Conservation (phyloP, 345 rosid genomes). For the Murraya paniculata region DNA sequence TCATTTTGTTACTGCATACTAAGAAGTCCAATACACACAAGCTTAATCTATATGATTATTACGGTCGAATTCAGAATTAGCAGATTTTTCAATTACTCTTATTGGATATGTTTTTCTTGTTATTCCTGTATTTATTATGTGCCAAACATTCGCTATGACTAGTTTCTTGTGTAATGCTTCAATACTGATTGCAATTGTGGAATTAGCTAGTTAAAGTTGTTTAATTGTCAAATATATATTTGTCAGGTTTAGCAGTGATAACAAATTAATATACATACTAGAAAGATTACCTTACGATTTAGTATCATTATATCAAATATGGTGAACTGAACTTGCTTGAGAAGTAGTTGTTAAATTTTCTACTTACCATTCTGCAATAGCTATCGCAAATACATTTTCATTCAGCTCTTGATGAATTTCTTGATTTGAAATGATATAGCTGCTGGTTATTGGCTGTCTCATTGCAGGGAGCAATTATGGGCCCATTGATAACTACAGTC, state of each 20-base stretch:
- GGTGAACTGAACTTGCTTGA: background rate
- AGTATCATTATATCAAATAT: background rate
- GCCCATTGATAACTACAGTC: constrained; percentile 91
- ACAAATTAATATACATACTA: background rate
- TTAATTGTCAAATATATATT: background rate
- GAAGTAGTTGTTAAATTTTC: background rate
- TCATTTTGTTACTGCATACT: background rate
- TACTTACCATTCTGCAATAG: background rate
- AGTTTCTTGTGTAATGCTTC: background rate
- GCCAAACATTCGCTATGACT: background rate
- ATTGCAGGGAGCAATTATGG: constrained; percentile 96
- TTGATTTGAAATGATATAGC: constrained; percentile 4
- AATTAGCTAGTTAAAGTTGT: background rate
- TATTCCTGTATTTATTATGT: background rate
- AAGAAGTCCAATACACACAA: background rate
- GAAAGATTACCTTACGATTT: background rate
- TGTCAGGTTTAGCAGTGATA: background rate
- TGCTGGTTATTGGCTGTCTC: background rate
- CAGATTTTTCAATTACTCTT: background rate
- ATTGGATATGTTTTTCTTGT: background rate
- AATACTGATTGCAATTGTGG: background rate
- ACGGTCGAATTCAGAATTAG: background rate
- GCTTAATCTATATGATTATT: background rate
- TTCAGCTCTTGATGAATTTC: background rate
- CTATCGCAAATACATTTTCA: background rate